These are phyloP conservation scores for Pugionium cornutum DNA, from an alignment of 345 rosid species.

Conservation along the genomic window DNA sequence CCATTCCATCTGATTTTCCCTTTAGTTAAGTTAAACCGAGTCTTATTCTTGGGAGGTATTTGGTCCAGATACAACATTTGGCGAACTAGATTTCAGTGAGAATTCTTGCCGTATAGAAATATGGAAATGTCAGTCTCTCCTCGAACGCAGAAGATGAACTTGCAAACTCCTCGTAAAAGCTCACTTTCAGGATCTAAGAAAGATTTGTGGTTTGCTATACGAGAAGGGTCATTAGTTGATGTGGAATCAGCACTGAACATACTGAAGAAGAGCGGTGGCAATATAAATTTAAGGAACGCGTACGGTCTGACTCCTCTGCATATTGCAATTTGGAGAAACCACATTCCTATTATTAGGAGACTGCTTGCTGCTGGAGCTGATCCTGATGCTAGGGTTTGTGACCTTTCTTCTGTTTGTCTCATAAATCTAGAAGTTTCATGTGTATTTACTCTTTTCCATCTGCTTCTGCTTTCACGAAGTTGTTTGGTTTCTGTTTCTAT, in stretches of 20 bases:
- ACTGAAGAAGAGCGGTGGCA: slow-evolving; percentile 83
- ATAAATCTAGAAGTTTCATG: slow-evolving; percentile 7
- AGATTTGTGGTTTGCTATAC: slow-evolving; percentile 78
- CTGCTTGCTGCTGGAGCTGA: slow-evolving; percentile 94
- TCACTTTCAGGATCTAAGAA: slow-evolving; percentile 47
- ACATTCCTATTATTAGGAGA: slow-evolving; percentile 82
- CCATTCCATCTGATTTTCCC: not conserved
- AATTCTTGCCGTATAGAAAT: slow-evolving; percentile 13
- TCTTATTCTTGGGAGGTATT: slow-evolving; percentile 16
- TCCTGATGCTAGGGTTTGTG: slow-evolving; percentile 94
- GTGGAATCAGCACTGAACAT: slow-evolving; percentile 65
- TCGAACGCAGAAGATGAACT: slow-evolving; percentile 60
- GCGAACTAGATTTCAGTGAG: slow-evolving; percentile 14
- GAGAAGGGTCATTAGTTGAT: slow-evolving; percentile 81
- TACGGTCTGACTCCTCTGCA: slow-evolving; percentile 90
- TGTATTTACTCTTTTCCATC: not conserved
- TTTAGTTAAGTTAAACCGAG: not conserved
- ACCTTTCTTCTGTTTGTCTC: slow-evolving; percentile 23
- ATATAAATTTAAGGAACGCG: slow-evolving; percentile 65
- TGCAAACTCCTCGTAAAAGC: slow-evolving; percentile 55
- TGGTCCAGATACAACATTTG: slow-evolving; percentile 15
- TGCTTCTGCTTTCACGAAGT: not conserved
- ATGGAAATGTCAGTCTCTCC: slow-evolving; percentile 64
- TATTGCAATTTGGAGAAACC: slow-evolving; percentile 92
- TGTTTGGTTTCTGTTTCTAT: not conserved